Evolutionary conservation across 257 asterid species (phyloP), one percentile per base, ranked within the genome.

Genomic region (Penstemon newberryi): DNA sequence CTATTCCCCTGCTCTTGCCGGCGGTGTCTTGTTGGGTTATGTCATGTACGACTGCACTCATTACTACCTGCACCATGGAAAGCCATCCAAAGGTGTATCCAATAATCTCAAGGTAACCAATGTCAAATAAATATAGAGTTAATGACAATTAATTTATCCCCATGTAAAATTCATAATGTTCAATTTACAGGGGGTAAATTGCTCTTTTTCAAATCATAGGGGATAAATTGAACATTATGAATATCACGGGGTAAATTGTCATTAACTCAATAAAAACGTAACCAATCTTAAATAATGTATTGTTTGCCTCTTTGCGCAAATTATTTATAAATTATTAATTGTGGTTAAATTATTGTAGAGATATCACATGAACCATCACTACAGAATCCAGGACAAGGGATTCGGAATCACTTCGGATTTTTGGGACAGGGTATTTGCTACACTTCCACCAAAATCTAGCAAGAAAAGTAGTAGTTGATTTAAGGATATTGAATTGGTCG

Each of bases 291-390:
- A 25, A 25, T 25, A 25, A 15, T 19, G 25, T 19, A 19, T 19
- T 19, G 25, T 19, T 19, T 19, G 25, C 25, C 25, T 19, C 25
- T 19, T 19, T 19, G 25, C 25, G 25, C 25, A 19, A 19, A 19
- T 19, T 25, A 25, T 25, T 25, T 0, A 25, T 25, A 2, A 1
- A n/a, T 25, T 25, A 25, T 25, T 25, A 25, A 25, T 25, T 25
- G 33, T 25, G 33, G 33, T 2, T 25, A 25, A 25, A 25, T 25
- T 25, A 56, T 13, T 74, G 65, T 67, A 90, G 96, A 88, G 87
- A 76, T 75, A 74, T 72, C 97, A 90, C 75, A 86, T 90, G 95
- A 80, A 81, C 81, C 97, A 90, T 79, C 97, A 90, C 79, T 90
- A 77, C 74, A 82, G 72, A 53, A 52, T 82, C 74, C 95, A 88